Percentiles rank a stretch among this genome's conserved stretches.
Evolutionary conservation across 1,139 yeast genomes (phyloP).

Genomic region (Hyphopichia buzzinii): DNA sequence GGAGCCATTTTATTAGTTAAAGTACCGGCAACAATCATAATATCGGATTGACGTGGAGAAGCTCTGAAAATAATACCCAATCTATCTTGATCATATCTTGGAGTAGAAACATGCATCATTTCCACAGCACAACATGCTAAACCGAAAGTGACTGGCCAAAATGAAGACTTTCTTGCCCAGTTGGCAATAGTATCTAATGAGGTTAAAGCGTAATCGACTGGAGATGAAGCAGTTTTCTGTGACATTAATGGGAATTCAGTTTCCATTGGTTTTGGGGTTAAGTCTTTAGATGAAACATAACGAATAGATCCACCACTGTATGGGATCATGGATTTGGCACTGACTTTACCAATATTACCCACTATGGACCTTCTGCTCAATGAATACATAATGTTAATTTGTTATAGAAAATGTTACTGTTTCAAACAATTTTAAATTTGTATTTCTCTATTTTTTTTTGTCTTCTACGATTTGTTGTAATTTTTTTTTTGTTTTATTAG

Average conservation of each 20-base stretch:
- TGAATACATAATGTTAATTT: slow-evolving; percentile 23
- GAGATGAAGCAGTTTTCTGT: slow-evolving; percentile 43
- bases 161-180: slow-evolving; percentile 91
- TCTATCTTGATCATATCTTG: slow-evolving; percentile 91
- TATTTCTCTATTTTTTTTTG: not conserved
- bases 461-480: not conserved
- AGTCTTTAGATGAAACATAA: slow-evolving; percentile 40
- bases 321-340: slow-evolving; percentile 13
- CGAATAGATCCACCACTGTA: slow-evolving; percentile 15
- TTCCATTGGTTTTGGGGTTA: slow-evolving; percentile 42
- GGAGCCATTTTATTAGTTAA: slow-evolving; percentile 94
- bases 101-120: slow-evolving; percentile 94
- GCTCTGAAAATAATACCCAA: slow-evolving; percentile 93
- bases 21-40: slow-evolving; percentile 92
- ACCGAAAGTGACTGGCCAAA: slow-evolving; percentile 94
- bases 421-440: not conserved
- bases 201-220: slow-evolving; percentile 82
- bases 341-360: slow-evolving; percentile 15
- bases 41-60: slow-evolving; percentile 90
- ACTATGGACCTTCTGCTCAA: slow-evolving; percentile 25
- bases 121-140: slow-evolving; percentile 93
- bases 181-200: slow-evolving; percentile 79
- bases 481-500: slow-evolving; percentile 6
- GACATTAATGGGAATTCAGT: slow-evolving; percentile 48
- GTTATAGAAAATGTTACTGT: slow-evolving; percentile 1